Evolutionary conservation across 805 yeast species (phyloP).

Genomic region (Saccharomycopsis javanensis): DNA sequence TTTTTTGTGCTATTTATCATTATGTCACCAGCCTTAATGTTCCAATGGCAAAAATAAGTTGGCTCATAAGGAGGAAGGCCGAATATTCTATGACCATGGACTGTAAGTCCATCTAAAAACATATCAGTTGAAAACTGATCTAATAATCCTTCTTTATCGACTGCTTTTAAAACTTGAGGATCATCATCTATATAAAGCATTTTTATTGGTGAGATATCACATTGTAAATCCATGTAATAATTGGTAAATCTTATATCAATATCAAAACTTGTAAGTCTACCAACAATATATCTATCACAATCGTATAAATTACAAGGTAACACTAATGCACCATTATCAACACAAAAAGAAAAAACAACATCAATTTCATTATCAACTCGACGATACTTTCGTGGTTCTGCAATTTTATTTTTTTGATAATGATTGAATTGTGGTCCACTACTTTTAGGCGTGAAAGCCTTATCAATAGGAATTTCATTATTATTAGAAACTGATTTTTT

Average conservation of each 20-base stretch:
- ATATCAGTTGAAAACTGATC: slow-evolving; percentile 32
- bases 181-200: slow-evolving; percentile 25
- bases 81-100: slow-evolving; percentile 87
- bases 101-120: slow-evolving; percentile 44
- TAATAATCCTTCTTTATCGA: slow-evolving; percentile 7
- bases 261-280: slow-evolving; percentile 56
- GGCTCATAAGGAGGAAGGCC: slow-evolving; percentile 87
- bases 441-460: not conserved
- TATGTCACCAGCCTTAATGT: slow-evolving; percentile 51
- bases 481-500: slow-evolving; percentile 18
- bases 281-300: slow-evolving; percentile 46
- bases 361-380: slow-evolving; percentile 68
- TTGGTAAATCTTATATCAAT: slow-evolving; percentile 81
- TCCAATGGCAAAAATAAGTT: slow-evolving; percentile 89
- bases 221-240: slow-evolving; percentile 88
- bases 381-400: slow-evolving; percentile 26
- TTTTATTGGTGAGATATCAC: slow-evolving; percentile 51
- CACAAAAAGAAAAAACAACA: slow-evolving; percentile 60
- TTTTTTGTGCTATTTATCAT: slow-evolving; percentile 39
- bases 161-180: slow-evolving; percentile 8
- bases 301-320: slow-evolving; percentile 69
- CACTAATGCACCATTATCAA: slow-evolving; percentile 58
- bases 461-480: not conserved
- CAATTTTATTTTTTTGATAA: slow-evolving; percentile 1
- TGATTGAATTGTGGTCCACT: slow-evolving; percentile 2